Percentiles rank a stretch among this genome's conserved stretches.
Evolutionary conservation across 1,284 basidiomycete genomes (phyloP).

Genomic region (Cutaneotrichosporon cyanovorans): DNA sequence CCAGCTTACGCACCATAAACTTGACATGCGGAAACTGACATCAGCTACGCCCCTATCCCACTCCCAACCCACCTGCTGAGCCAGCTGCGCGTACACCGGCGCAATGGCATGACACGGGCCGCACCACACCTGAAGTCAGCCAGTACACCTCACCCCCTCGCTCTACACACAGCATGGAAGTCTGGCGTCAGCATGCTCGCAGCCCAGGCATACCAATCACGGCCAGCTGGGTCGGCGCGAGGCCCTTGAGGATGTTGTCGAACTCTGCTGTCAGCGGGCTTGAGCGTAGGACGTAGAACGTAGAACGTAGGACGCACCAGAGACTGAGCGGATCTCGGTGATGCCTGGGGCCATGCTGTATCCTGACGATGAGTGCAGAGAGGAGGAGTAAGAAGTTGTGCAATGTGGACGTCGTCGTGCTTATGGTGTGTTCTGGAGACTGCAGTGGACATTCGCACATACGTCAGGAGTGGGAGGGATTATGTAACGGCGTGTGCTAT

Average conservation of each 20-base stretch:
- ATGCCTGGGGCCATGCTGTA: slow-evolving; percentile 4
- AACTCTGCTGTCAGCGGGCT: neutral
- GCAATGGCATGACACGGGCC: slow-evolving; percentile 44
- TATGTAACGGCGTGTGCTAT: too few species aligned
- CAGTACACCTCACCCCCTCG: neutral
- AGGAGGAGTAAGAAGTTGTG: neutral
- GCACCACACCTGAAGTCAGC: slow-evolving; percentile 23
- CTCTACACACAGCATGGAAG: slow-evolving; percentile 31
- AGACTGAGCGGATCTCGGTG: slow-evolving; percentile 5
- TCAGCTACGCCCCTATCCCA: neutral
- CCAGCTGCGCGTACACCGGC: slow-evolving; percentile 37
- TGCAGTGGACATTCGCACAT: too few species aligned
- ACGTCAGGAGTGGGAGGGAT: too few species aligned
- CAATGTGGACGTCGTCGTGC: too few species aligned
- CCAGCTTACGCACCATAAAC: slow-evolving; percentile 35
- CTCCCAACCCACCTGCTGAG: slow-evolving; percentile 20
- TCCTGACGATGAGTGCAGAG: neutral
- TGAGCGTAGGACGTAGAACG: too few species aligned
- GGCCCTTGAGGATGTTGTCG: slow-evolving; percentile 6
- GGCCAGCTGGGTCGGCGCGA: slow-evolving; percentile 6
- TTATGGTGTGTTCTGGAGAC: too few species aligned
- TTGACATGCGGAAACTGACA: slow-evolving; percentile 29
- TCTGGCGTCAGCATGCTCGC: slow-evolving; percentile 17
- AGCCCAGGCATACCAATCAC: slow-evolving; percentile 3
- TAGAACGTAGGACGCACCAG: too few species aligned